A percentile compares a stretch with the other conserved stretches of the same genome.
These are phyloP conservation scores for Aspergillus cavernicola DNA, from an alignment of 495 filamentous ascomycete species.

Conservation along the genomic window DNA sequence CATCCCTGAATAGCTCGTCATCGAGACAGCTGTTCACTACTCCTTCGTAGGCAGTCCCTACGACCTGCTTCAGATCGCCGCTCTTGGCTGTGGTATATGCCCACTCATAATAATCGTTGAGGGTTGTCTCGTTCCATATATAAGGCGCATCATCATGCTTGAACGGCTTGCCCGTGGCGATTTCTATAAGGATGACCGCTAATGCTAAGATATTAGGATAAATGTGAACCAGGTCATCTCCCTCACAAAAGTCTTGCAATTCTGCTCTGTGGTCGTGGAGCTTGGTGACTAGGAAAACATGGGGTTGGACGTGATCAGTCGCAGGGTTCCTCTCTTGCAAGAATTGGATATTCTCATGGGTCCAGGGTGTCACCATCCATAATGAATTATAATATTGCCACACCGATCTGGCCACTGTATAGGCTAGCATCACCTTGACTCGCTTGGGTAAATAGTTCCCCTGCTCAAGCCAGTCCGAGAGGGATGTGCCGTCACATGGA, in stretches of 20 bases:
- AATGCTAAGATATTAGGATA: constrained; percentile 3
- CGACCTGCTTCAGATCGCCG: not conserved
- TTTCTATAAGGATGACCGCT: constrained; percentile 1
- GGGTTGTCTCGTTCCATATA: not conserved
- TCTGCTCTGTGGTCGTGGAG: not conserved
- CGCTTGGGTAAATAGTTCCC: constrained; percentile 10
- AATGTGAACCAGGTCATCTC: not conserved
- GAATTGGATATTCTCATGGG: constrained; percentile 14
- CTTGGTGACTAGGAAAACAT: not conserved
- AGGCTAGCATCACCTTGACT: constrained; percentile 10
- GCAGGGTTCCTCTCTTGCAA: not conserved
- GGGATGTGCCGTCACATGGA: not conserved
- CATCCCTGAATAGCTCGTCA: not conserved
- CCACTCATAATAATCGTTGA: constrained; percentile 6
- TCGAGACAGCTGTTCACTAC: constrained; percentile 2
- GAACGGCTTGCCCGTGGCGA: not conserved
- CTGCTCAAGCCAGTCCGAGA: constrained; percentile 11
- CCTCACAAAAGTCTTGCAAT: not conserved
- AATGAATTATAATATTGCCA: constrained; percentile 22
- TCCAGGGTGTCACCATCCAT: constrained; percentile 19
- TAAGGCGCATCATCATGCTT: not conserved
- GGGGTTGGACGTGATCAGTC: not conserved
- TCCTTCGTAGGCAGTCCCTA: not conserved
- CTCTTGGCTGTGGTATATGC: not conserved
- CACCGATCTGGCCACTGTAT: constrained; percentile 18